A percentile compares a stretch with the other conserved stretches of the same genome.
phyloP scores from a whole-genome alignment of 1,139 yeast species.

The Zygosaccharomyces pseudobailii region DNA sequence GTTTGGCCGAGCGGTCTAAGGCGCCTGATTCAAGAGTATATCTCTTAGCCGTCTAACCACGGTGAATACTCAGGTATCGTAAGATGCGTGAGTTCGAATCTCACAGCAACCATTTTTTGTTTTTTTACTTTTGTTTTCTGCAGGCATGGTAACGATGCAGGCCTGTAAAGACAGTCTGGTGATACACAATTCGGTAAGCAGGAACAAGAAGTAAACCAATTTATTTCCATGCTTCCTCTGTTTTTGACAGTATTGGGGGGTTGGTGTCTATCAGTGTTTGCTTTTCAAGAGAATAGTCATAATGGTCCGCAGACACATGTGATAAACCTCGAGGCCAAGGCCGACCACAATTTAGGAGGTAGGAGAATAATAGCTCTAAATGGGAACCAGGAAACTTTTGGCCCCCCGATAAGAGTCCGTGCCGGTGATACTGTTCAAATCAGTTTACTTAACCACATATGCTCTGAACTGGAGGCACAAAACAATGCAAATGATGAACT shows the following conservation, averaged over 20 bases:
- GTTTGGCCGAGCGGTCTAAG: slow-evolving; percentile 32
- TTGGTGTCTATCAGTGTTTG: not conserved
- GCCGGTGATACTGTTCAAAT: slow-evolving; percentile 24
- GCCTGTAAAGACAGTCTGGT: not conserved
- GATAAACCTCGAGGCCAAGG: slow-evolving; percentile 14
- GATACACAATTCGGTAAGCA: not conserved
- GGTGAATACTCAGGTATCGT: slow-evolving; percentile 25
- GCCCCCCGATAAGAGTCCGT: slow-evolving; percentile 22
- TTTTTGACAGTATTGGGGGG: not conserved
- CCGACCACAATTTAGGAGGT: slow-evolving; percentile 11
- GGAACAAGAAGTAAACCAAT: not conserved
- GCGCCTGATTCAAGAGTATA: slow-evolving; percentile 29
- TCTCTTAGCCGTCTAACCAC: slow-evolving; percentile 13
- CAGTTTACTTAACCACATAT: slow-evolving; percentile 19
- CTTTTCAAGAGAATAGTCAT: not conserved
- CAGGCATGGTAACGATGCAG: not conserved
- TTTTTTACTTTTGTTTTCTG: not conserved
- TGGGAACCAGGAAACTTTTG: slow-evolving; percentile 16
- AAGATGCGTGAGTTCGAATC: slow-evolving; percentile 30
- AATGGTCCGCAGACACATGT: slow-evolving; percentile 7
- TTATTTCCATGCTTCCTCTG: not conserved
- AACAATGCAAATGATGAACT: slow-evolving; percentile 10
- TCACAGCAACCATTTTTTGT: slow-evolving; percentile 25
- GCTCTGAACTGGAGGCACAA: slow-evolving; percentile 15
- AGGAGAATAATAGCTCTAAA: slow-evolving; percentile 25